Evolutionary conservation across 1,139 yeast genomes (phyloP).

Genomic region (Suhomyces choctaworum): DNA sequence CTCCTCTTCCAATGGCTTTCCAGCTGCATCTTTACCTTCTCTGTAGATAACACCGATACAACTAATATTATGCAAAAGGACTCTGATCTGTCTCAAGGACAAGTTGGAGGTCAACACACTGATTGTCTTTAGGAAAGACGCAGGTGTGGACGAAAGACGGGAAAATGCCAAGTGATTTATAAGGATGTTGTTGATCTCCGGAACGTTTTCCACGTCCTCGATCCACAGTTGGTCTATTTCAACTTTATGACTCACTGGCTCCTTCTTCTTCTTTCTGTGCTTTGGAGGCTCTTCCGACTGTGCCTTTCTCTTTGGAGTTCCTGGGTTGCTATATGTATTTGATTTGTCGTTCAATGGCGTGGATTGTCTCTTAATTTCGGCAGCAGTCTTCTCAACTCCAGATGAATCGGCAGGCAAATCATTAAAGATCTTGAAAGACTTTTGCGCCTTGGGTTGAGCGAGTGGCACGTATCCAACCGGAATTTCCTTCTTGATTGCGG

Average conservation of each 20-base stretch:
- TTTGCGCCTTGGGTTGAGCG: constrained; percentile 20
- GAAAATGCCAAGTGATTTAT: constrained; percentile 90
- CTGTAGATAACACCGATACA: constrained; percentile 86
- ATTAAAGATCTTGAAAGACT: constrained; percentile 18
- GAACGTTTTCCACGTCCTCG: constrained; percentile 38
- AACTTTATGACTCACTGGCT: constrained; percentile 18
- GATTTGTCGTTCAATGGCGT: constrained; percentile 31
- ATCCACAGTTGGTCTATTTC: constrained; percentile 30
- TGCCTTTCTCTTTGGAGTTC: constrained; percentile 26
- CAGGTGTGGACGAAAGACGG: constrained; percentile 81
- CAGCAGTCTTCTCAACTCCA: constrained; percentile 1
- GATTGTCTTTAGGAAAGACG: constrained; percentile 63
- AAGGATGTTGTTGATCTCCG: constrained; percentile 61
- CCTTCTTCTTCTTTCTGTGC: constrained; percentile 16
- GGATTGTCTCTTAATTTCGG: constrained; percentile 15
- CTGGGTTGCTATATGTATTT: constrained; percentile 20
- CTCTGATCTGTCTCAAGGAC: constrained; percentile 50
- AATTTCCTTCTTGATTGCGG: background rate
- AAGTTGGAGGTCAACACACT: constrained; percentile 49
- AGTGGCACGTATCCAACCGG: background rate
- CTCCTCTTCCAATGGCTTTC: constrained; percentile 89
- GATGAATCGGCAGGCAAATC: constrained; percentile 10
- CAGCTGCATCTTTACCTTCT: constrained; percentile 94
- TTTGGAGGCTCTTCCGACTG: constrained; percentile 32
- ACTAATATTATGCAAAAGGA: constrained; percentile 46